Base-by-base conservation (phyloP, 2,329 filamentous ascomycete genomes). In the Beauveria brongniartii region DNA sequence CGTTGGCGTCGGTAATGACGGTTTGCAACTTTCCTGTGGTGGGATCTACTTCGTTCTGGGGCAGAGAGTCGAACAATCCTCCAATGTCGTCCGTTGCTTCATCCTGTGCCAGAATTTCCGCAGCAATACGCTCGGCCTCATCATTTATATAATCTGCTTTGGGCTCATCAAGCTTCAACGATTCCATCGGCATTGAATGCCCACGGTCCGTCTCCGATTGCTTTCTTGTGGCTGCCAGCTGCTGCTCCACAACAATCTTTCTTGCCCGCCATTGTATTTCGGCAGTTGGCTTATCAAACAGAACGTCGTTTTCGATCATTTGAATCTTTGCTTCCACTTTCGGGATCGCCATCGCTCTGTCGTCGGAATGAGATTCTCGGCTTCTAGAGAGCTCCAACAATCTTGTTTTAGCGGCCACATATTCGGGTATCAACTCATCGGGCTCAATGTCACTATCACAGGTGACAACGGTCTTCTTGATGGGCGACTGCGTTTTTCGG, bases 241-340 rank as follows among this genome's bases (percentile, higher is more conserved):
- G 82, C 67, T 82, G 85, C 65, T 89, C 84, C 14, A 92, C 70
- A 24, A 80, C 74, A 40, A 85, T 79, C 44, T 79, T 80, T 63
- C 81, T 81, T 6, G 76, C 71, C 63, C 80, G 82, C 90, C 89
- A 92, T 66, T 82, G 76, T 62, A 82, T 77, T 61, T 90, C 84
- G 5, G 88, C 89, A 40, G 82, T 72, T 51, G 80, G 78, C 61
- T 80, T 82, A 69, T 93, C 89, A 67, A 92, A 92, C 3, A 93
- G 75, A 18, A 91, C 79, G 69, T 93, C 90, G 28, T 84, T 88
- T 68, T 94, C 88, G 47, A 97, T 90, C 63, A 83, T 83, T 43
- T 85, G 81, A 44, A 97, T 76, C 70, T 92, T 95, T 18, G 86
- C 85, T 46, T 88, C 80, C 2, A 96, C 74, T 66, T 86, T 90